A percentile compares a stretch with the other conserved stretches of the same genome.
These are phyloP conservation scores for Metroxylon sagu DNA, from an alignment of 176 grass and related monocot species.

Conservation along the genomic window DNA sequence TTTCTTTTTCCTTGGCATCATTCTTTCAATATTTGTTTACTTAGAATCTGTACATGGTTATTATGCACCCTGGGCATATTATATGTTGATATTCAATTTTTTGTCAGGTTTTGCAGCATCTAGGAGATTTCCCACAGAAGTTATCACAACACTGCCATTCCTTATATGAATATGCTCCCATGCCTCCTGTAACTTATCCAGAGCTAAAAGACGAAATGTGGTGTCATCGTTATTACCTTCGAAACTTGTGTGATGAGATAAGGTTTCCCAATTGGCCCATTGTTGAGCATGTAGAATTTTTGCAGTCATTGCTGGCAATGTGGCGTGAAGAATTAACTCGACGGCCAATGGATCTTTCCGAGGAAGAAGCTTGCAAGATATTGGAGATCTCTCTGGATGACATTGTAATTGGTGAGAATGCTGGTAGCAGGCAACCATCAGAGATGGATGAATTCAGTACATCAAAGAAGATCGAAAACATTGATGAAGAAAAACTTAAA, in stretches of 20 bases:
- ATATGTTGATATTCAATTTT: slow-evolving; percentile 14
- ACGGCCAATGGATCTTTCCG: slow-evolving; percentile 93
- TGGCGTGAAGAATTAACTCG: slow-evolving; percentile 99
- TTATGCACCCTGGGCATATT: no score
- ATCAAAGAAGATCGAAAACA: slow-evolving; percentile 58
- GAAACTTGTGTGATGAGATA: slow-evolving; percentile 95
- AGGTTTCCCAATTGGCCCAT: slow-evolving; percentile 98
- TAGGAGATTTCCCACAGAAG: slow-evolving; percentile 96
- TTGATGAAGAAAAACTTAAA: slow-evolving; percentile 98
- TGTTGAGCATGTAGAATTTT: slow-evolving; percentile 97
- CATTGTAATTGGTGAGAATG: slow-evolving; percentile 63
- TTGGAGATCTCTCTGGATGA: slow-evolving; percentile 94
- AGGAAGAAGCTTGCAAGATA: slow-evolving; percentile 96
- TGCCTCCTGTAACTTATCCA: slow-evolving; percentile 96
- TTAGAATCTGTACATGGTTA: no score
- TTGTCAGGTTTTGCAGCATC: slow-evolving; percentile 90
- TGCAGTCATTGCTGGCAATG: slow-evolving; percentile 89
- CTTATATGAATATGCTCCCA: slow-evolving; percentile 99
- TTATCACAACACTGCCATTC: slow-evolving; percentile 90
- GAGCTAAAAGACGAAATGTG: slow-evolving; percentile 99
- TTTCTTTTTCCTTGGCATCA: neutral
- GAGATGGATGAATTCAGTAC: slow-evolving; percentile 27
- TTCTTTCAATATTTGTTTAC: neutral
- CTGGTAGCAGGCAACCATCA: slow-evolving; percentile 32
- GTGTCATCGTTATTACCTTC: slow-evolving; percentile 97